These are phyloP conservation scores for Prunus kanzakura DNA, from an alignment of 306 rosid species.

Conservation along the genomic window DNA sequence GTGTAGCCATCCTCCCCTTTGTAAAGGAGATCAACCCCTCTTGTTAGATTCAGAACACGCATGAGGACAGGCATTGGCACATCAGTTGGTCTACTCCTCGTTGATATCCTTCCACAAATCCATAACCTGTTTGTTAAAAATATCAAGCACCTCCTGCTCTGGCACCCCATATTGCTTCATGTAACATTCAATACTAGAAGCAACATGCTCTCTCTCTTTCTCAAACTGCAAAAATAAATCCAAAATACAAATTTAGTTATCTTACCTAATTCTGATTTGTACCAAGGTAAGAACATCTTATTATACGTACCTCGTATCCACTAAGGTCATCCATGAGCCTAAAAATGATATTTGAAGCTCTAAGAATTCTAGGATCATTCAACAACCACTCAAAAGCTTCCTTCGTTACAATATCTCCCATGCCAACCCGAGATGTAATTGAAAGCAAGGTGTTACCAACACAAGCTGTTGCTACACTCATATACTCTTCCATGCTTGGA, in stretches of 20 bases:
- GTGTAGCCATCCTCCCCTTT: not conserved
- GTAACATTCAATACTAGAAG: not conserved
- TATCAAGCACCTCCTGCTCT: not conserved
- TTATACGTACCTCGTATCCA: conserved; percentile 6
- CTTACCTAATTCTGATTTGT: no score
- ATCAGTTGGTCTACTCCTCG: not conserved
- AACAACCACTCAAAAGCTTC: conserved; percentile 25
- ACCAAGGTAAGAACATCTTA: not conserved
- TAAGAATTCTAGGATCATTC: conserved; percentile 9
- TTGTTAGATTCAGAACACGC: not conserved
- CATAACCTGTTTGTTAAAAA: not conserved
- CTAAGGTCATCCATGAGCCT: conserved; percentile 31
- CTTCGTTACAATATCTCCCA: conserved; percentile 15
- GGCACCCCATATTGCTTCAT: conserved; percentile 11
- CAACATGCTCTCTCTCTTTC: conserved; percentile 10
- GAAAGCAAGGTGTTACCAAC: not conserved
- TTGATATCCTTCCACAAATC: conserved; percentile 12
- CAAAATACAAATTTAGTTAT: no score
- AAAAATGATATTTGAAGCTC: conserved; percentile 3
- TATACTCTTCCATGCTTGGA: conserved; percentile 38
- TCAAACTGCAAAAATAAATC: conserved; percentile 1
- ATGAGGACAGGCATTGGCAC: not conserved
- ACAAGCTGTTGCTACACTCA: not conserved
- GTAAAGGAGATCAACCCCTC: not conserved
- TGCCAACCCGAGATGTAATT: not conserved